Conservation (phyloP, 2,329 filamentous ascomycete species). For the Verticillium nubilum region DNA sequence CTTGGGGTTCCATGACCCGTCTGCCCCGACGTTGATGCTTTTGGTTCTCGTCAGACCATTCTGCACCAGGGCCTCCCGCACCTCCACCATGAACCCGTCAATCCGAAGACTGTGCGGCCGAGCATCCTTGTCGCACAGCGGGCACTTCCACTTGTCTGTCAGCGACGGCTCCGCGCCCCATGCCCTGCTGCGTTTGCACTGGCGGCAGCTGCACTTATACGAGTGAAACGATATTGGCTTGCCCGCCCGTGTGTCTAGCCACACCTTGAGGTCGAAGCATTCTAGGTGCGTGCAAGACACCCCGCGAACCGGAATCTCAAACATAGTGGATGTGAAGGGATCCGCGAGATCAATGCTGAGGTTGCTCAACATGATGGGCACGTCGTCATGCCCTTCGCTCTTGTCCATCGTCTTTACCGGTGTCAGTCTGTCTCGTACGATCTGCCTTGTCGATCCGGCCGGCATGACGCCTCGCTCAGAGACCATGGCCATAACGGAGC, state of each 20-base stretch:
- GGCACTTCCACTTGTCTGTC: constrained; percentile 78
- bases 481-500: constrained; percentile 34
- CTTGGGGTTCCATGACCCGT: constrained; percentile 28
- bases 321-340: constrained; percentile 61
- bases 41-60: constrained; percentile 17
- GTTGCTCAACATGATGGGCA: constrained; percentile 51
- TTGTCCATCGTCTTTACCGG: constrained; percentile 11
- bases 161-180: constrained; percentile 40
- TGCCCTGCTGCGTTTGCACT: constrained; percentile 5
- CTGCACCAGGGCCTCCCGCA: constrained; percentile 47
- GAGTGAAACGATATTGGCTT: constrained; percentile 33
- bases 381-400: constrained; percentile 48
- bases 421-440: constrained; percentile 48
- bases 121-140: constrained; percentile 73
- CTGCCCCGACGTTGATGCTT: constrained; percentile 19
- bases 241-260: constrained; percentile 60
- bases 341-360: constrained; percentile 61
- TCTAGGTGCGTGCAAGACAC: constrained; percentile 68
- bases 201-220: constrained; percentile 30
- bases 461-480: constrained; percentile 29
- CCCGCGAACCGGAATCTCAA: constrained; percentile 67
- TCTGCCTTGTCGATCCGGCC: constrained; percentile 42
- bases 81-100: constrained; percentile 66
- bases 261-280: constrained; percentile 85
- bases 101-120: constrained; percentile 65